Evolutionary conservation across 2,329 filamentous ascomycete genomes (phyloP), one percentile per base, ranked within the genome.

Genomic region (Hortaea sp.): DNA sequence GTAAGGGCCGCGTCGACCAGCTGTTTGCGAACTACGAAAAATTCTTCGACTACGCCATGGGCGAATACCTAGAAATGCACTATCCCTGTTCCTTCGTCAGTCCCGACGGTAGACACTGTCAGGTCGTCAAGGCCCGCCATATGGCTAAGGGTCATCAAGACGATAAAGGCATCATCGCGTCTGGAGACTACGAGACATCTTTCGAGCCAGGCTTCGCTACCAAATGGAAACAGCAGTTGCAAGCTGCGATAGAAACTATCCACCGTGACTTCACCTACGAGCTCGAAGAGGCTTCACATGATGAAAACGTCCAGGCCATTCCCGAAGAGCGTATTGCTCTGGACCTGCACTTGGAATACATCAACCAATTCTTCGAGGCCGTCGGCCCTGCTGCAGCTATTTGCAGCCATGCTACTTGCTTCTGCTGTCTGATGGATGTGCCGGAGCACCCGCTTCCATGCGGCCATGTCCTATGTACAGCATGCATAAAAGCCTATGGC

Each of bases 61-160:
- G 67, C 29, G 63, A 69, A 41, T 74, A 73, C 47, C 65, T 68
- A 40, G 62, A 69, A 37, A 62, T 67, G 31, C 64, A 70, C 45
- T 74, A 68, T 62, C 71, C 69, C 5, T 76, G 73, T 47, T 65
- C 67, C 39, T 72, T 63, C 42, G 58, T 61, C 39, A 57, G 52
- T 46, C 44, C 50, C 2, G 59, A 66, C 35, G 59, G 58, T 12
- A 46, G 60, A 41, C 53, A 57, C 40, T 64, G 60, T 50, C 53
- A 53, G 53, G 49, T 62, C 7, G 59, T 63, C 30, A 62, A 62
- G 45, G 61, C 60, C 32, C 56, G 60, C 1, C 60, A 63, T 47
- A 50, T 52, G 28, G 48, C 54, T 12, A 63, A 63, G 45, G 59
- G 59, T 10, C 72, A 75, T 54, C 72, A 75, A 47, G 62, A 65